A percentile compares a stretch with the other conserved stretches of the same genome.
Evolutionary conservation across 177 flowering plant species (phyloP).

Genomic region (Telopea speciosissima): DNA sequence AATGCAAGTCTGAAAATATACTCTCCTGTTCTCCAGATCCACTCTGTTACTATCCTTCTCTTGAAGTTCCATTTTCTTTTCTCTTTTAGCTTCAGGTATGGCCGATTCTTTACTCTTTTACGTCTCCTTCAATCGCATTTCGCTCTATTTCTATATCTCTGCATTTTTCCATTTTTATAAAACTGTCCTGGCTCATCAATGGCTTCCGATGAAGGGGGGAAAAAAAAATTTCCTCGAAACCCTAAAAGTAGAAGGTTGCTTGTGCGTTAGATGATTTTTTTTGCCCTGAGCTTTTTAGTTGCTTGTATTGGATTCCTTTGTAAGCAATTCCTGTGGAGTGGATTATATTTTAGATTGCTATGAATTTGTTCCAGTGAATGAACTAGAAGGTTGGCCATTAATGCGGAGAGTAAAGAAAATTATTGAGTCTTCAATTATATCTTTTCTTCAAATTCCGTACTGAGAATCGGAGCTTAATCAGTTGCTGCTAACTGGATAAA

Average conservation of each 20-base stretch:
- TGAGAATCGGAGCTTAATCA: neutral
- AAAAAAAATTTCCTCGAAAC: too few relatives aligned
- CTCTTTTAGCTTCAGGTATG: conserved; percentile 15
- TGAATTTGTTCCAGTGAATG: neutral
- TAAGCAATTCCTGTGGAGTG: neutral
- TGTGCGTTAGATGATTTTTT: neutral
- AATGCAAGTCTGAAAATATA: neutral
- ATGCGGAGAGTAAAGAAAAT: neutral
- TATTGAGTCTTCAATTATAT: too few relatives aligned
- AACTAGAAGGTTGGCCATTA: conserved; percentile 1
- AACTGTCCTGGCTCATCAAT: neutral
- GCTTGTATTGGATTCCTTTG: neutral
- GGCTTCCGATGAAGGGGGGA: neutral
- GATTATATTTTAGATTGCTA: too few relatives aligned
- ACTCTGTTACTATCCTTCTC: neutral
- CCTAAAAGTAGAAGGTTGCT: too few relatives aligned
- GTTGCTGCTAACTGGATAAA: neutral
- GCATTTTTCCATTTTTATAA: too few relatives aligned
- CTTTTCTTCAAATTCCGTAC: neutral
- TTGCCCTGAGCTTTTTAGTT: too few relatives aligned
- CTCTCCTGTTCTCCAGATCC: conserved; percentile 4
- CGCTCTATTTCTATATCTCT: neutral
- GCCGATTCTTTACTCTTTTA: neutral
- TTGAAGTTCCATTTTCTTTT: too few relatives aligned
- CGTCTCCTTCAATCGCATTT: neutral